Evolutionary conservation across 2,329 filamentous ascomycete species (phyloP), one percentile per base, ranked within the genome.

Genomic region (Alternaria novae-zelandiae): DNA sequence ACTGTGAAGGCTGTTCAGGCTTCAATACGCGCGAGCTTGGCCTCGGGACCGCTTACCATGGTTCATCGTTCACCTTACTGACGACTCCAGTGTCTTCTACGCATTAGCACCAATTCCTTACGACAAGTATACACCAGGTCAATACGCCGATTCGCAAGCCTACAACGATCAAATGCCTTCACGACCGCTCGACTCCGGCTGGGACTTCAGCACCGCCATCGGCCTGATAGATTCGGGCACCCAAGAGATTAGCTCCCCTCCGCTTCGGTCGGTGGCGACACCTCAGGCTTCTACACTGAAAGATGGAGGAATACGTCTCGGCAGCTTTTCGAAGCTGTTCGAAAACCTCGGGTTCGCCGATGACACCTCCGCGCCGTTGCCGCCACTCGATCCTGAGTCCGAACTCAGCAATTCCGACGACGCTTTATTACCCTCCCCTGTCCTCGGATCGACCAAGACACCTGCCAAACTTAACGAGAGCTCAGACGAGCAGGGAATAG

Each of bases 291-390:
- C 59, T 13, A 57, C 53, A 47, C 20, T 47, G 4, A 44, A 66
- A 54, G 54, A 60, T 28, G 69, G 66, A 54, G 67, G 67, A 9
- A 67, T 71, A 54, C 70, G 71, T 11, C 68, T 85, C 17, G 83
- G 83, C n/a, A 80, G 83, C 65, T 85, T 85, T 66, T 70, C 69
- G 47, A 83, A 81, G 68, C 70, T 85, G n/a, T 85, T 81, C 71
- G 74, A 82, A 56, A 79, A 78, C 41, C 69, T 85, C 20, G 83
- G 82, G 30, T 74, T 80, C 9, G 68, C 77, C 11, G 69, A 70
- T 28, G 57, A 62, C 6, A 60, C 58, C 9, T 71, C 68, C 11
- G 49, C 65, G 15, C 65, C 69, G n/a, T 21, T 73, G 43, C 69
- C 67, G 49, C 69, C 74, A 28, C 61, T 71, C 20, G 70, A 74